Evolutionary conservation across 768 basidiomycete genomes (phyloP).

Genomic region (Macrolepiota dolichaula): DNA sequence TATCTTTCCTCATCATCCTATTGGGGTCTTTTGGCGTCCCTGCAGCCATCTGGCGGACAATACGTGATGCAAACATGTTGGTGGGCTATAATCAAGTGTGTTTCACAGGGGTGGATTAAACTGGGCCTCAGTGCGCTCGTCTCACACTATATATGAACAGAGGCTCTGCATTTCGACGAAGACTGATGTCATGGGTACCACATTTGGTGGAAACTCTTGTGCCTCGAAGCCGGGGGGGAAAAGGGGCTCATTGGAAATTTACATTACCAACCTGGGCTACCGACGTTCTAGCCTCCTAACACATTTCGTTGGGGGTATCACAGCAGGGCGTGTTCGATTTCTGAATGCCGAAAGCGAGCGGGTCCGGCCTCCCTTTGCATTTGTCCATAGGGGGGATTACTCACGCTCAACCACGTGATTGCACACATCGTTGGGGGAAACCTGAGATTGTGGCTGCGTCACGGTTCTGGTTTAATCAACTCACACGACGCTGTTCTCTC

Average conservation of each 20-base stretch:
- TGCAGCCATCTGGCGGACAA: conserved; percentile 10
- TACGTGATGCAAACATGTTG: conserved; percentile 7
- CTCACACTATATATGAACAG: not conserved
- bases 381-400: too few relatives aligned
- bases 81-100: not conserved
- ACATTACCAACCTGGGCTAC: not conserved
- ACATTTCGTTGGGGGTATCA: not conserved
- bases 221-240: not conserved
- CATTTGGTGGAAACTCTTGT: conserved; percentile 1
- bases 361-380: too few relatives aligned
- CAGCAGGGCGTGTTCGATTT: too few relatives aligned
- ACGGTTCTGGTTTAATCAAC: too few relatives aligned
- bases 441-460: too few relatives aligned
- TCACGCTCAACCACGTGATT: too few relatives aligned
- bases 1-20: conserved; percentile 6
- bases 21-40: conserved; percentile 7
- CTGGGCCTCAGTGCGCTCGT: not conserved
- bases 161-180: not conserved
- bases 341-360: too few relatives aligned
- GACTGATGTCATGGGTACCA: conserved; percentile 9
- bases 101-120: not conserved
- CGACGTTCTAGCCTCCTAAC: not conserved
- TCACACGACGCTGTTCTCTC: too few relatives aligned
- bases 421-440: too few relatives aligned
- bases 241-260: not conserved